Evolutionary conservation across 2,329 filamentous ascomycete genomes (phyloP).

Genomic region (Penicillium sclerotigenum): DNA sequence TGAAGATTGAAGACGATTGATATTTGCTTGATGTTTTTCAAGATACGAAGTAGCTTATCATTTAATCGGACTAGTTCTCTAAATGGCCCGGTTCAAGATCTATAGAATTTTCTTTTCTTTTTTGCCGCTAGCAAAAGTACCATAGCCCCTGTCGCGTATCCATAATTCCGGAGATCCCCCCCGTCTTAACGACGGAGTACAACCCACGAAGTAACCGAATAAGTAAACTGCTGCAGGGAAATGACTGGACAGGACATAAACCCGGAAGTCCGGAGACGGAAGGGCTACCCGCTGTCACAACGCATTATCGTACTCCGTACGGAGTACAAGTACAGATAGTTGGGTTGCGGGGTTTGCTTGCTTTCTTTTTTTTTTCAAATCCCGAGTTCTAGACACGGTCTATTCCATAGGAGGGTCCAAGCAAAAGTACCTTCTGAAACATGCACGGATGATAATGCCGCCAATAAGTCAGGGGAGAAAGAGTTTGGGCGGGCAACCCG

Average conservation of each 20-base stretch:
- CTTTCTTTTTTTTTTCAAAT: neutral
- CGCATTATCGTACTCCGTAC: neutral
- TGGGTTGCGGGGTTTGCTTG: neutral
- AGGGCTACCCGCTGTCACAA: slow-evolving; percentile 2
- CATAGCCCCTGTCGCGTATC: neutral
- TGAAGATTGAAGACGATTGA: neutral
- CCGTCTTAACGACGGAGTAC: neutral
- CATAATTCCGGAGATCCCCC: neutral
- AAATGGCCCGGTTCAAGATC: neutral
- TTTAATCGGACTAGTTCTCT: neutral
- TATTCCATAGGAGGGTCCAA: neutral
- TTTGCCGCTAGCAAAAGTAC: neutral
- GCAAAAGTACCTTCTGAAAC: neutral
- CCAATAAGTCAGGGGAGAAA: neutral
- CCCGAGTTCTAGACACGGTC: neutral
- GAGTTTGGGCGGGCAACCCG: neutral
- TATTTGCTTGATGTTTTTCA: neutral
- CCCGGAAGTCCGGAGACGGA: neutral
- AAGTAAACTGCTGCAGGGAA: neutral
- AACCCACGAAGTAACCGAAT: neutral
- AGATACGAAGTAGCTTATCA: neutral
- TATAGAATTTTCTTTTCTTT: neutral
- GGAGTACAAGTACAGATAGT: neutral
- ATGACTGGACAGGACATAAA: neutral
- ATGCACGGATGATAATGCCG: neutral